These are phyloP conservation scores for Lentinula aciculospora DNA, from an alignment of 768 basidiomycete genomes.

Conservation along the genomic window DNA sequence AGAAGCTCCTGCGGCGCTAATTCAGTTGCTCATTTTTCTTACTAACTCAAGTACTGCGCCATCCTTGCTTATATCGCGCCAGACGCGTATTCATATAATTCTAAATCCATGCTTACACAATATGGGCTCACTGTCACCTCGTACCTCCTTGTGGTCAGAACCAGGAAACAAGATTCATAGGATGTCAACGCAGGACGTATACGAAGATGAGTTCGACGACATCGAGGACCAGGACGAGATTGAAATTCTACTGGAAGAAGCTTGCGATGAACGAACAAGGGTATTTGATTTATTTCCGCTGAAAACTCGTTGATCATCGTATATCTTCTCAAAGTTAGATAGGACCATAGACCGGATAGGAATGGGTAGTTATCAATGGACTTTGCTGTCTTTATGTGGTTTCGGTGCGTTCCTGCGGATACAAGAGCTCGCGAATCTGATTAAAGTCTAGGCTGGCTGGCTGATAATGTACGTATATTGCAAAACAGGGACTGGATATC, in stretches of 20 bases:
- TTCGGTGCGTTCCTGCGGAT: constrained; percentile 54
- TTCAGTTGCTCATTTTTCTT: not conserved
- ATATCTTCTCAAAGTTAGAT: constrained; percentile 42
- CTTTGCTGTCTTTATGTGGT: constrained; percentile 76
- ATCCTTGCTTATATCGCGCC: not conserved
- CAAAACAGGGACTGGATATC: constrained; percentile 3
- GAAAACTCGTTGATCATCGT: constrained; percentile 18
- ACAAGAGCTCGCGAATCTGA: not conserved
- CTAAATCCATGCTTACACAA: not conserved
- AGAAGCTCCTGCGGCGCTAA: not conserved
- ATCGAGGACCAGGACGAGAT: not conserved
- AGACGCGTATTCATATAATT: not conserved
- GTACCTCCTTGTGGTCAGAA: not conserved
- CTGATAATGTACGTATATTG: constrained; percentile 68
- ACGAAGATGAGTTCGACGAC: not conserved
- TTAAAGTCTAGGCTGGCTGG: constrained; percentile 81
- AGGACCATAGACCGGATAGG: constrained; percentile 87
- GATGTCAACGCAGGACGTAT: not conserved
- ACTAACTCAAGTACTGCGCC: not conserved
- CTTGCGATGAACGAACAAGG: constrained; percentile 1
- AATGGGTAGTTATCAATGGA: constrained; percentile 90
- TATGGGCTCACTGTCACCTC: not conserved
- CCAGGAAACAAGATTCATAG: not conserved
- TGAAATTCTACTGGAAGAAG: not conserved
- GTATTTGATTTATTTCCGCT: not conserved